Percentiles rank a stretch among this genome's conserved stretches.
phyloP scores from a whole-genome alignment of 805 yeast species.

The Kregervanrija pseudodelftensis region DNA sequence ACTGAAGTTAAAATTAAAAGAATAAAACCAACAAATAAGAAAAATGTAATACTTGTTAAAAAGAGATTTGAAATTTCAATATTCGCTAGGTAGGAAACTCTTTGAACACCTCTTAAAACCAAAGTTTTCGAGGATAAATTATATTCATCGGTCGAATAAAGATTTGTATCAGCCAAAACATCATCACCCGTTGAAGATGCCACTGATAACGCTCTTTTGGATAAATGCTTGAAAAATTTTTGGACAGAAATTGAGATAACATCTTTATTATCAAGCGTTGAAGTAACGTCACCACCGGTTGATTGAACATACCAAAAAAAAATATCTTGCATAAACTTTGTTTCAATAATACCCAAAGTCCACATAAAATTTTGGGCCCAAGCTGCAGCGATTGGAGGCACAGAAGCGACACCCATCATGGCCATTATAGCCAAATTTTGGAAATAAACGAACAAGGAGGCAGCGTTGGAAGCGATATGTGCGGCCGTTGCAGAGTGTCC shows the following conservation, averaged over 20 bases:
- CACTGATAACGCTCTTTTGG: conserved; percentile 32
- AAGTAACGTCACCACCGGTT: conserved; percentile 86
- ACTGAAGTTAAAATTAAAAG: conserved; percentile 47
- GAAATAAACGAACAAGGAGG: conserved; percentile 87
- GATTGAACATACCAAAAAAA: conserved; percentile 93
- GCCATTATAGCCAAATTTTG: conserved; percentile 87
- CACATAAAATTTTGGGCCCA: conserved; percentile 97
- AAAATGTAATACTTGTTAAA: conserved; percentile 79
- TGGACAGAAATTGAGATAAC: conserved; percentile 81
- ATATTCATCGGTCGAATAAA: conserved; percentile 71
- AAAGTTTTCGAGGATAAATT: conserved; percentile 60
- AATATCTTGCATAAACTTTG: conserved; percentile 69
- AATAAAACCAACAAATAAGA: conserved; percentile 66
- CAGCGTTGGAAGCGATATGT: conserved; percentile 93
- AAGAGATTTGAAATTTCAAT: conserved; percentile 85
- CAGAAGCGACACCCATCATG: conserved; percentile 88
- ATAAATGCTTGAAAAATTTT: conserved; percentile 28
- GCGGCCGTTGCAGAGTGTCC: conserved; percentile 94
- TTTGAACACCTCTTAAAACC: conserved; percentile 82
- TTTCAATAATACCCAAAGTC: conserved; percentile 87
- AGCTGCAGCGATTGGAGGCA: conserved; percentile 96
- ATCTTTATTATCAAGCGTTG: conserved; percentile 56
- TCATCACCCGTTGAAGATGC: conserved; percentile 36
- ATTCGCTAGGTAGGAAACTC: conserved; percentile 78
- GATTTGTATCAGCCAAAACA: conserved; percentile 39